Conservation (phyloP, 768 basidiomycete species). For the Atractiella rhizophila region DNA sequence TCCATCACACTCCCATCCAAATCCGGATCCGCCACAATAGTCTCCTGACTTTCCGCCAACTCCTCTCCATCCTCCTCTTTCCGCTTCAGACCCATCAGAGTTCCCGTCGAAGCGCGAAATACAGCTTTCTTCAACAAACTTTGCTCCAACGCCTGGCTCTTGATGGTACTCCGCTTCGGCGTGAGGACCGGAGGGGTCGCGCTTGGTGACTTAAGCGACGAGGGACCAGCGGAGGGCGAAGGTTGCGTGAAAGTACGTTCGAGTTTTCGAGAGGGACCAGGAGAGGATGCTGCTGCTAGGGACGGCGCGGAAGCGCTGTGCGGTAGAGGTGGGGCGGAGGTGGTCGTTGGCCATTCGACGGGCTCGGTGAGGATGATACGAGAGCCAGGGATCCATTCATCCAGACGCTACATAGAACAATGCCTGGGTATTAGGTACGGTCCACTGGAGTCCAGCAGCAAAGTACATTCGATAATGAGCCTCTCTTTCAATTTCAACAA, state of each 20-base stretch:
- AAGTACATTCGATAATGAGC: too few relatives aligned
- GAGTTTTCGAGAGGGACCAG: conserved; percentile 1
- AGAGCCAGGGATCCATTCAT: conserved; percentile 83
- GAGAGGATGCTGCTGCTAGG: conserved; percentile 1
- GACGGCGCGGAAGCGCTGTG: conserved; percentile 4
- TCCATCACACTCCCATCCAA: neutral
- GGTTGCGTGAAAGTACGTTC: conserved; percentile 9
- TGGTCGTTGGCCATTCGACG: conserved; percentile 57
- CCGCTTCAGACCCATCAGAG: conserved; percentile 18
- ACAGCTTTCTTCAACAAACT: conserved; percentile 14
- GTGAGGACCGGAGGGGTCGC: neutral
- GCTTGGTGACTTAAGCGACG: neutral
- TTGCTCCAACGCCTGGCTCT: neutral
- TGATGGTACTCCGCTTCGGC: conserved; percentile 10
- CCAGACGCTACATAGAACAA: conserved; percentile 34
- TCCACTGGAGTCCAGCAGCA: neutral
- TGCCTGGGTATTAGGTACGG: neutral
- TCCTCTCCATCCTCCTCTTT: conserved; percentile 7
- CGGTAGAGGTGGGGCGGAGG: neutral
- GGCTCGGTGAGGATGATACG: conserved; percentile 60
- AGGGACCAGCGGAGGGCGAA: too few relatives aligned
- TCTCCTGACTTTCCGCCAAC: too few relatives aligned
- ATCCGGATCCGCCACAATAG: conserved; percentile 11
- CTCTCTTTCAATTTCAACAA: too few relatives aligned
- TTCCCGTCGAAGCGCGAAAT: conserved; percentile 31